Evolutionary conservation across 164 flowering plant genomes (phyloP), one percentile per base, ranked within the genome.

Genomic region (Taxillus chinensis): DNA sequence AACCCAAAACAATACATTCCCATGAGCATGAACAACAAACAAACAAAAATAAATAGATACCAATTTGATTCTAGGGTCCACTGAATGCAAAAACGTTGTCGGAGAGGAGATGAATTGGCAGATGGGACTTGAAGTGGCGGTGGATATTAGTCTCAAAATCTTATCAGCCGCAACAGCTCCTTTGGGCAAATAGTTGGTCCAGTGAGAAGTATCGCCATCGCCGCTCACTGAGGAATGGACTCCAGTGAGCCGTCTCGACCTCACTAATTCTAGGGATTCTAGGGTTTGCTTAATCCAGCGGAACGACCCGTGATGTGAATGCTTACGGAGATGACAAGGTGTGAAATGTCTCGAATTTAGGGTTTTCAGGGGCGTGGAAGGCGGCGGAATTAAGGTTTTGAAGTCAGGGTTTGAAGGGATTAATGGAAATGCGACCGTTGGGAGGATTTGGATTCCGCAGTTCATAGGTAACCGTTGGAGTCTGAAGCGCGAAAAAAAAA

Each of bases 51-150:
- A 15, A 13, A 39, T n/a, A 51, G 51, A 55, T 68, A 91, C 99
- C 96, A 95, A 64, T 76, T 95, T 95, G 68, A 89, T 76, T 77
- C 99, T 78, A 57, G 96, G 87, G 62, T 95, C 96, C 41, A 95
- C 79, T 1, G 84, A 72, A 70, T 91, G 99, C 76, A 95, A 78
- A 70, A 91, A 87, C 4, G 99, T 95, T 54, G 82, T 61, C 57
- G 99, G 99, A 15, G 85, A 74, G 12, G 95, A 73, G 6, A 90
- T 77, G 71, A 75, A 95, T 77, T 91, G 97, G 68, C 79, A 72
- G 73, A 95, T 87, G 49, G 99, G 99, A 64, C 97, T 86, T 1
- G 90, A 82, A 38, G 95, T 89, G 8, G 96, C 92, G 13, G 83
- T 77, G 0, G 96, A 65, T 6, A 95, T 90, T 69, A 77, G 53